Base-by-base conservation (phyloP, 306 rosid species). In the Vigna reflexopilosa region DNA sequence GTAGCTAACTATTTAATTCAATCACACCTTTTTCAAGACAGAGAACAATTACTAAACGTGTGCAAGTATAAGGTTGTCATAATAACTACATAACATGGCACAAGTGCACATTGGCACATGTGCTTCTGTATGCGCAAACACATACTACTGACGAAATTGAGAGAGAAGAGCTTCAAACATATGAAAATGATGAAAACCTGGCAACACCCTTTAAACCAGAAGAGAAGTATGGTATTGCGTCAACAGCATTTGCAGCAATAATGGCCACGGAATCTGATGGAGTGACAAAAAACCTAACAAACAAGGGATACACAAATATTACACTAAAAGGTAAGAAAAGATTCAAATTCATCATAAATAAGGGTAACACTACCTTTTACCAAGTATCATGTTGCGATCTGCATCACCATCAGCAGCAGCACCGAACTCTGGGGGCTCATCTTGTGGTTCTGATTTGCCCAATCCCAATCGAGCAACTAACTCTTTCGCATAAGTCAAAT, bases 401-500 rank as follows among this genome's bases (percentile, higher is more conserved):
- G 99, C 99, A 84, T 96, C 99, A 84, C 99, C 99, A 84, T 96
- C 99, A 80, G 98, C 89, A 83, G 99, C 99, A 76, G 96, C 99
- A 83, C 99, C 99, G 82, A 96, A 96, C 85, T 96, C 99, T 5
- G 99, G 99, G 64, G 94, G 94, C 77, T 92, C 97, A 17, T 58
- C 80, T 86, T 89, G 87, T 32, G 93, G 67, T 68, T 82, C 83
- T 81, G 97, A 82, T 85, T 96, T 90, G 9, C 99, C 85, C 85
- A 96, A 82, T 55, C 99, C 99, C 99, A 96, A 84, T 28, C 96
- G 86, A 54, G 82, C 91, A 78, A 96, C 99, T 91, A 96, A 87
- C 86, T 91, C 99, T 84, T 96, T 96, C 15, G 99, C 99, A 87
- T 96, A 96, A 69, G 99, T 93, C 87, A 96, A 80, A 86, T 96